Conservation (phyloP, 257 asterid species). For the Verbena officinalis region DNA sequence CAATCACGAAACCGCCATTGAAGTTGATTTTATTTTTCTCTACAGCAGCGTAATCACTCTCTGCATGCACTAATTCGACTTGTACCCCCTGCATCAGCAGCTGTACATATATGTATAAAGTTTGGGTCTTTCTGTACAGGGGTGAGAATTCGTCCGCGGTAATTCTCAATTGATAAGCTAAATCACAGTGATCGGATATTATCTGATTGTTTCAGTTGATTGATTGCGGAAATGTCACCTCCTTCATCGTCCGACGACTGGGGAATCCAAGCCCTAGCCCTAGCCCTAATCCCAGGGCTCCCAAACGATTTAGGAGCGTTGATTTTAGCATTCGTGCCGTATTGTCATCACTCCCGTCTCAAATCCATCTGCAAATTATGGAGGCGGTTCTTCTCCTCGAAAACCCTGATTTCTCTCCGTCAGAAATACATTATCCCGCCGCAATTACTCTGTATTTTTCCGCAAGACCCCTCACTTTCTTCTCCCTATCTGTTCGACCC, state of each 20-base stretch:
- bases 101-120: constrained; percentile 31
- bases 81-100: constrained; percentile 29
- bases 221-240: constrained; percentile 52
- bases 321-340: constrained; percentile 71
- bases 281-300: constrained; percentile 75
- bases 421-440: constrained; percentile 50
- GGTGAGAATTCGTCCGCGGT: constrained; percentile 27
- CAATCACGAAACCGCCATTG: constrained; percentile 40
- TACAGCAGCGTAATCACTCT: background rate
- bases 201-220: constrained; percentile 4
- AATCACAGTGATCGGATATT: background rate
- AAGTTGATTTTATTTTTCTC: background rate
- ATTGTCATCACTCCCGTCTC: constrained; percentile 77
- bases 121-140: constrained; percentile 22
- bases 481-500: constrained; percentile 83
- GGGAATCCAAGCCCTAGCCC: constrained; percentile 48
- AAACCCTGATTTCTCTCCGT: constrained; percentile 61
- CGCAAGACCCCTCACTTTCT: constrained; percentile 77
- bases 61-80: constrained; percentile 21
- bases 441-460: constrained; percentile 71
- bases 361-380: constrained; percentile 73
- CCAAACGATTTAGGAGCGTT: constrained; percentile 80
- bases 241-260: constrained; percentile 45
- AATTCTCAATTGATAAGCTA: background rate
- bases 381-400: constrained; percentile 72